Conservation (phyloP, 352 stramenopile genomes). For the Globisporangium middletonii region DNA sequence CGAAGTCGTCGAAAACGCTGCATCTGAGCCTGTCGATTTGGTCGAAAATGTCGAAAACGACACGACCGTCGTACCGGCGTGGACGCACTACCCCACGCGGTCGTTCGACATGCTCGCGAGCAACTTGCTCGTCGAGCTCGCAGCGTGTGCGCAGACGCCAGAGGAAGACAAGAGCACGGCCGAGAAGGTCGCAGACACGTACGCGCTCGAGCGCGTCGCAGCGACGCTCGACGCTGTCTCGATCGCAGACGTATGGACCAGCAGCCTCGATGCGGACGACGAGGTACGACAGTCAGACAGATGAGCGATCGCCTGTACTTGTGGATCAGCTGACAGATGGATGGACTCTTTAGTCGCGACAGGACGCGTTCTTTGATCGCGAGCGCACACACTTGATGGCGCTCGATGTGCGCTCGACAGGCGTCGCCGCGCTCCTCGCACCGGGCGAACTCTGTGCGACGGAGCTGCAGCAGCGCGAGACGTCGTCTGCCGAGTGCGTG, state of each 20-base stretch:
- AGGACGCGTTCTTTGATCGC: conserved; percentile 21
- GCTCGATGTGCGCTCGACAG: conserved; percentile 10
- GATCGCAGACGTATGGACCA: conserved; percentile 34
- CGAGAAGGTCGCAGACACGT: conserved; percentile 31
- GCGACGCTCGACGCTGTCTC: conserved; percentile 44
- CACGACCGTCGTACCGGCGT: conserved; percentile 29
- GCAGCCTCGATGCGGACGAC: conserved; percentile 2
- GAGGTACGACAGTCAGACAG: conserved; percentile 19
- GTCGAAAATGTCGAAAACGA: conserved; percentile 2
- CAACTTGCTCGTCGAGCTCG: conserved; percentile 47
- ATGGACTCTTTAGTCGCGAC: not conserved
- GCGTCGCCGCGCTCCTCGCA: conserved; percentile 11
- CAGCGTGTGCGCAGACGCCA: conserved; percentile 6
- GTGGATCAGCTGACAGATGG: not conserved
- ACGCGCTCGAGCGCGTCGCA: conserved; percentile 36
- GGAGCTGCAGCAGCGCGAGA: conserved; percentile 15
- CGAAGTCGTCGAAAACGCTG: not conserved
- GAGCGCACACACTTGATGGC: conserved; percentile 9
- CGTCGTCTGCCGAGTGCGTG: conserved; percentile 16
- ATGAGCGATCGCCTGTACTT: no score
- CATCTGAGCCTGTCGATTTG: conserved; percentile 1
- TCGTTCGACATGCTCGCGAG: conserved; percentile 57
- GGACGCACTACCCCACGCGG: conserved; percentile 32
- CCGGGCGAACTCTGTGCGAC: conserved; percentile 19
- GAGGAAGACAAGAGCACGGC: conserved; percentile 32